Evolutionary conservation across 306 rosid species (phyloP).

Genomic region (Calophaca sinica): DNA sequence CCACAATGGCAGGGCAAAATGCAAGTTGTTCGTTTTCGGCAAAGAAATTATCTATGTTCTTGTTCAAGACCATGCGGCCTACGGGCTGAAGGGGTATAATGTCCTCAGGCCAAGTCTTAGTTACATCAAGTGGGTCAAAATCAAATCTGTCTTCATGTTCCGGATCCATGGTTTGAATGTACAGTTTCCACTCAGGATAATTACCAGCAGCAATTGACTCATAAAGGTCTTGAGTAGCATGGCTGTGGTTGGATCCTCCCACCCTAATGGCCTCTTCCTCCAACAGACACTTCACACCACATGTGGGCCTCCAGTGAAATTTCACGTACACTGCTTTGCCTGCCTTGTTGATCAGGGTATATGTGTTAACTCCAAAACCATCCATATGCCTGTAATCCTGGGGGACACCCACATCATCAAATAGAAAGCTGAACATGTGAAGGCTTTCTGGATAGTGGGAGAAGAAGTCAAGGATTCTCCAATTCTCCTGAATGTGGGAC

Average conservation of each 20-base stretch:
- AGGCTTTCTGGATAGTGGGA: slow-evolving; percentile 96
- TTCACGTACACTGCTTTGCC: slow-evolving; percentile 85
- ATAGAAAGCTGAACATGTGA: slow-evolving; percentile 82
- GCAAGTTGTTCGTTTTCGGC: slow-evolving; percentile 98
- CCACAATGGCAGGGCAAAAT: slow-evolving; percentile 82
- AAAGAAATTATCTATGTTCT: slow-evolving; percentile 91
- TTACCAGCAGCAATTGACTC: slow-evolving; percentile 97
- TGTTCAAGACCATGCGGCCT: slow-evolving; percentile 92
- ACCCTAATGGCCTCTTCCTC: slow-evolving; percentile 87
- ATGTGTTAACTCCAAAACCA: slow-evolving; percentile 90
- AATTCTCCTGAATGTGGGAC: slow-evolving; percentile 90
- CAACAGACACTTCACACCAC: slow-evolving; percentile 81
- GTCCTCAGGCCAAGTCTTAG: slow-evolving; percentile 99
- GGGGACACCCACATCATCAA: slow-evolving; percentile 89
- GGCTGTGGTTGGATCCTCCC: slow-evolving; percentile 97
- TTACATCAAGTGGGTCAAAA: slow-evolving; percentile 94
- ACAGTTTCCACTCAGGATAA: slow-evolving; percentile 98
- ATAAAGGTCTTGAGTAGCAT: slow-evolving; percentile 90
- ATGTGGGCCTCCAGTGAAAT: slow-evolving; percentile 88
- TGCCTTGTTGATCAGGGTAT: slow-evolving; percentile 74
- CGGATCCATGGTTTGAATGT: slow-evolving; percentile 88
- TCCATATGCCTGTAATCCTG: slow-evolving; percentile 98
- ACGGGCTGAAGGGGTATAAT: slow-evolving; percentile 94
- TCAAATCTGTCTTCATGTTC: slow-evolving; percentile 85
- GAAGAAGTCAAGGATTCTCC: slow-evolving; percentile 92